Percentiles rank a stretch among this genome's conserved stretches.
Conservation (phyloP, 805 yeast genomes). For the Candida verbasci region DNA sequence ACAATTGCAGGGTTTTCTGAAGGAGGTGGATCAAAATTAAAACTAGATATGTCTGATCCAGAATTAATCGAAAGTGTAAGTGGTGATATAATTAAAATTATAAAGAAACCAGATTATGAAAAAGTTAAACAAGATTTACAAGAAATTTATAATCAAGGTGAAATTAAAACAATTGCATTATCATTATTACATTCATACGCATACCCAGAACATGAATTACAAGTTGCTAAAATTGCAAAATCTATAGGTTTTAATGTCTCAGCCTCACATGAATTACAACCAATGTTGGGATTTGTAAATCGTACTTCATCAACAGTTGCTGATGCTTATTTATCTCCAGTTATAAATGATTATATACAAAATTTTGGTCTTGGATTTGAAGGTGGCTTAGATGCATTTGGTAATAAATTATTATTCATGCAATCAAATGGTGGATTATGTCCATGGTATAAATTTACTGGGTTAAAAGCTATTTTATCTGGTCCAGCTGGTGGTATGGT, state of each 20-base stretch:
- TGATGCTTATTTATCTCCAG: constrained; percentile 41
- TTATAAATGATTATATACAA: constrained; percentile 29
- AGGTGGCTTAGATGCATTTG: constrained; percentile 37
- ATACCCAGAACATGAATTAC: constrained; percentile 33
- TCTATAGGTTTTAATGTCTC: constrained; percentile 37
- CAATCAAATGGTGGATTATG: constrained; percentile 96
- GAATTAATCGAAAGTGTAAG: constrained; percentile 33
- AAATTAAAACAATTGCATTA: constrained; percentile 28
- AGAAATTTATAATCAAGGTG: constrained; percentile 19
- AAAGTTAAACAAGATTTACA: constrained; percentile 20
- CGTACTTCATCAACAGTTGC: constrained; percentile 40
- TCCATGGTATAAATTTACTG: constrained; percentile 78
- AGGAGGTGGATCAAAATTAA: constrained; percentile 47
- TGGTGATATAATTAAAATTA: constrained; percentile 28
- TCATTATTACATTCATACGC: constrained; percentile 40
- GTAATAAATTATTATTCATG: constrained; percentile 75
- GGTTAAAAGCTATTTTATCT: constrained; percentile 80
- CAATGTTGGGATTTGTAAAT: constrained; percentile 42
- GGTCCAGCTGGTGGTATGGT: constrained; percentile 99
- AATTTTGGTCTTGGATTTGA: constrained; percentile 38
- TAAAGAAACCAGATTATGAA: constrained; percentile 27
- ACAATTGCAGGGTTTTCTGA: constrained; percentile 73
- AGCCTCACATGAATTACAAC: constrained; percentile 36
- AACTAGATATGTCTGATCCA: constrained; percentile 19
- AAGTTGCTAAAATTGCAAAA: constrained; percentile 31